Evolutionary conservation across 371 early-diverging fungal genomes (phyloP), one percentile per base, ranked within the genome.

Genomic region (Mortierella sp.): DNA sequence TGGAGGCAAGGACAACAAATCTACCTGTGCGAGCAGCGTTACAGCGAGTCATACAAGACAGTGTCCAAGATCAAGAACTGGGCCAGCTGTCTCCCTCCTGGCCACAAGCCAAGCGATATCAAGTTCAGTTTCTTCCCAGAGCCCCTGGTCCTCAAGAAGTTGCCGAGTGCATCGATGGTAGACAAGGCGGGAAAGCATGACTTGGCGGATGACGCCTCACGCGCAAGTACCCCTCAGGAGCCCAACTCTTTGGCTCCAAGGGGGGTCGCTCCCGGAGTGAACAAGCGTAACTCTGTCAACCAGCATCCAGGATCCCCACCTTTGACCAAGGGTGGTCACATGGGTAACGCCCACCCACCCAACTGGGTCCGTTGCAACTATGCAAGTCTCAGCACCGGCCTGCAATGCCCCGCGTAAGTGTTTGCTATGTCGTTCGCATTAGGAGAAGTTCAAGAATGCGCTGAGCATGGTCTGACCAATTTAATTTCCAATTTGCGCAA

Each of bases 61-160:
- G 79, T 86, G 28, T 78, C 86, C 26, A 86, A 82, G 75, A 86
- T 86, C 72, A 86, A 86, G 61, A 86, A 86, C 70, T 86, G 86
- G 86, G 86, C 86, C 6, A 79, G 76, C 24, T 75, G 76, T 48
- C 70, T 82, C 3, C 82, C 82, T n/a, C 73, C 78, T 19, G 79
- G 82, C 21, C 71, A 75, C 64, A 81, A 85, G 34, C 81, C 86
- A 16, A 73, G 79, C 28, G 85, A 83, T 50, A 76, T 83, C 43
- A 79, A 83, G 43, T 54, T 83, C 31, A 76, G 79, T 1, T 44
- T 76, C n/a, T 83, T 79, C 53, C 80, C 83, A 26, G 79, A 83
- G 26, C 83, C 83, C 13, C 74, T 83, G 28, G 74, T 71, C 16
- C 46, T 83, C 55, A 83, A 83, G 73, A 79, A 79, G 57, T 48